phyloP scores from a whole-genome alignment of 2,329 filamentous ascomycete species.

The Colletotrichum spinosum region DNA sequence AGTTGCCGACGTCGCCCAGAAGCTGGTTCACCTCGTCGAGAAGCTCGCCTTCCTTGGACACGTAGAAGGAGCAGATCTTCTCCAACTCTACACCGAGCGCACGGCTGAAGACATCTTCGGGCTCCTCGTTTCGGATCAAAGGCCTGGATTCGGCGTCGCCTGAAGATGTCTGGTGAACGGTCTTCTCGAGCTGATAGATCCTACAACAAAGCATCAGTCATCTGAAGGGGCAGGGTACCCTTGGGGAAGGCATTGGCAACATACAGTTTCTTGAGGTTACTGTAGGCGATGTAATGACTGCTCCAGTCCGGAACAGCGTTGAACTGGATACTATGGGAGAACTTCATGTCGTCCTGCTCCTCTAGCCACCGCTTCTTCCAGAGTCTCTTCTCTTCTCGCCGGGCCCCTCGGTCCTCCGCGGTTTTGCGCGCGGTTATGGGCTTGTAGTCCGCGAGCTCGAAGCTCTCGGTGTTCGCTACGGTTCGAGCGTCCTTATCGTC shows the following conservation, averaged over 20 bases:
- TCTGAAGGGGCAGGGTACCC: neutral
- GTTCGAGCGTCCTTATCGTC: neutral
- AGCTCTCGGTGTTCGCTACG: constrained; percentile 39
- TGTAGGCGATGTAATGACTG: constrained; percentile 97
- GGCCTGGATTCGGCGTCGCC: constrained; percentile 87
- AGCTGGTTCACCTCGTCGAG: constrained; percentile 83
- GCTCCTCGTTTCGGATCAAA: constrained; percentile 78
- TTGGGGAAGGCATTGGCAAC: constrained; percentile 47
- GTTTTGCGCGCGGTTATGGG: constrained; percentile 45
- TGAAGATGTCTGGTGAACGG: constrained; percentile 71
- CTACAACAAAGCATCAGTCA: constrained; percentile 56
- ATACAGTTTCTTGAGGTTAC: constrained; percentile 97
- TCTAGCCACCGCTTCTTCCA: constrained; percentile 79
- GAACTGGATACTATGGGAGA: constrained; percentile 99
- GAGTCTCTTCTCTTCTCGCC: constrained; percentile 58
- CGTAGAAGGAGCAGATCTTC: constrained; percentile 93
- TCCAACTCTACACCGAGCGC: constrained; percentile 91
- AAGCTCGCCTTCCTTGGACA: constrained; percentile 89
- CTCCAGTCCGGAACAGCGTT: constrained; percentile 99
- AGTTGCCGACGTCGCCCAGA: constrained; percentile 78
- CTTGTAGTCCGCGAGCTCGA: constrained; percentile 57
- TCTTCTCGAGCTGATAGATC: constrained; percentile 95
- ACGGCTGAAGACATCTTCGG: constrained; percentile 83
- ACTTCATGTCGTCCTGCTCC: constrained; percentile 93
- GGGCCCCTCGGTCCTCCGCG: constrained; percentile 47